A percentile compares a stretch with the other conserved stretches of the same genome.
Evolutionary conservation across 306 rosid genomes (phyloP).

Genomic region (Sesbania bispinosa): DNA sequence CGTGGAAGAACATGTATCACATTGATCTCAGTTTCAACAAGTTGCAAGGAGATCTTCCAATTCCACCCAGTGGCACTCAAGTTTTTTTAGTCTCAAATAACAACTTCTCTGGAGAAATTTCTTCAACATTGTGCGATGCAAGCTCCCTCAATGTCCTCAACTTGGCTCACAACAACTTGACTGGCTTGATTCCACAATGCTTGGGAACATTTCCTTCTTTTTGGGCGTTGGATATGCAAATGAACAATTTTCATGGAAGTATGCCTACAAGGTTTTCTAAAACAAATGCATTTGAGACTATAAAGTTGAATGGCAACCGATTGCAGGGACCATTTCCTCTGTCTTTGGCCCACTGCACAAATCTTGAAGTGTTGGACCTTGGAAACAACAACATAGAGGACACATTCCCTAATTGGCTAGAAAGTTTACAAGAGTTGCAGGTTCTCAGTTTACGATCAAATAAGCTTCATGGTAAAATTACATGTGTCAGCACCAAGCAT

Average conservation of each 20-base stretch:
- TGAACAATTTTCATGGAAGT: slow-evolving; percentile 30
- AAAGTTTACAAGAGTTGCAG: slow-evolving; percentile 9
- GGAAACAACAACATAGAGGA: slow-evolving; percentile 30
- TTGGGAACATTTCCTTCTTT: neutral
- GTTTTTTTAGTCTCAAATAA: slow-evolving; percentile 26
- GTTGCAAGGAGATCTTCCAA: slow-evolving; percentile 26
- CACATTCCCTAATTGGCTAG: slow-evolving; percentile 37
- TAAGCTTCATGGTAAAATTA: slow-evolving; percentile 38
- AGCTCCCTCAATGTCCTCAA: neutral
- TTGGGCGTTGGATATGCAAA: slow-evolving; percentile 18
- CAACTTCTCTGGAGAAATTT: slow-evolving; percentile 7
- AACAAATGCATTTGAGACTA: neutral
- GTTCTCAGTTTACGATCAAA: slow-evolving; percentile 39
- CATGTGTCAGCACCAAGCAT: no score
- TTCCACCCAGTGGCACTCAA: neutral
- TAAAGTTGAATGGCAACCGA: slow-evolving; percentile 31
- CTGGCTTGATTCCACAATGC: slow-evolving; percentile 28
- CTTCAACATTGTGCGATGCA: slow-evolving; percentile 1
- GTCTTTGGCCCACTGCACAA: neutral
- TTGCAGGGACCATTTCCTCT: slow-evolving; percentile 33
- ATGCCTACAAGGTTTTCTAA: neutral
- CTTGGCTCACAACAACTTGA: slow-evolving; percentile 19
- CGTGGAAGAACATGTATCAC: accelerated
- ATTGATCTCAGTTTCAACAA: slow-evolving; percentile 28
- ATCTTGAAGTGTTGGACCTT: slow-evolving; percentile 30